Evolutionary conservation across 164 flowering plant genomes (phyloP), one percentile per base, ranked within the genome.

Genomic region (Chimonanthus praecox): DNA sequence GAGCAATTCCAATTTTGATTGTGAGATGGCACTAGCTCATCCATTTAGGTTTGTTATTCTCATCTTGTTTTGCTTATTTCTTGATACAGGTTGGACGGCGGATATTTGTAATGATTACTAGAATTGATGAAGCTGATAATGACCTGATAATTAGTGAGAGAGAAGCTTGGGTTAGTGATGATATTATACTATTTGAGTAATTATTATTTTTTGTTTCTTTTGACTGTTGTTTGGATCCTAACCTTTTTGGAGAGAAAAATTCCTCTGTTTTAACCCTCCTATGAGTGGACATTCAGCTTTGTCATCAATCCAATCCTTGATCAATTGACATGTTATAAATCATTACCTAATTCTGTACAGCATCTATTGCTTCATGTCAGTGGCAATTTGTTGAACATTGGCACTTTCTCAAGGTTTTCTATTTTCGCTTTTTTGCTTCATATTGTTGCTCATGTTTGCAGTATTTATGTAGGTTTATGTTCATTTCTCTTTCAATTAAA

Each of bases 101-200:
- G 49, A 74, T 89, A 47, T 70, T 80, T 73, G 97, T 92, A 70
- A 80, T 68, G 74, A 90, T 95, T 70, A 87, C 76, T 75, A 83
- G 93, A 83, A 83, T 88, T 73, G 88, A 92, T 79, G 97, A 91
- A 82, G 77, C 74, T 50, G 89, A 80, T 15, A 95, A 95, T 84
- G 93, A 90, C 82, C 83, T 95, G 54, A 88, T 95, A 78, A 82
- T 95, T 69, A 95, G 97, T 73, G 94, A 95, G 78, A 89, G 83
- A 80, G 87, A 88, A 77, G 97, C 97, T 71, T 95, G 99, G 99
- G 99, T 92, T 13, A 77, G 93, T 86, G 67, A 58, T 69, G 62
- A 49, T 47, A 50, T 63, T 49, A 44, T 74, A n/a, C 62, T 33
- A 7, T 7, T 68, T 16, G n/a, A 45, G 10, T 60, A 7, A 44